Conservation (phyloP, 306 rosid species). For the Geum urbanum region DNA sequence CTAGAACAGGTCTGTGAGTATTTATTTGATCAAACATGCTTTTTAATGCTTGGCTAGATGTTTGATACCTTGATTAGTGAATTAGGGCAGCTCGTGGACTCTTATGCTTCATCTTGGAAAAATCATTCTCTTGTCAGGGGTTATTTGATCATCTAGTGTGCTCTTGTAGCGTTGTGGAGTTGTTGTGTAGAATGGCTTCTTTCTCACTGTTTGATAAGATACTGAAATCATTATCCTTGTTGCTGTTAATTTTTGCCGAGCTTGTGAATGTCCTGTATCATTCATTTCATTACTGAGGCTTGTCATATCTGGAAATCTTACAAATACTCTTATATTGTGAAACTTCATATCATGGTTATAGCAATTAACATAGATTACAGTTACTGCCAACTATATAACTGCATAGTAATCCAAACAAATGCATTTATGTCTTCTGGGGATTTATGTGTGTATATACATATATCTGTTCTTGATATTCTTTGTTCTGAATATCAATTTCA, state of each 20-base stretch:
- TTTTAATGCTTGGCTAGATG: background rate
- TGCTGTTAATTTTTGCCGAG: background rate
- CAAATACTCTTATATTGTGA: background rate
- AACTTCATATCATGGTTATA: background rate
- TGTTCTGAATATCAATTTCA: constrained; percentile 38
- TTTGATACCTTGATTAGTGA: background rate
- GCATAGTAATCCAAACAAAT: background rate
- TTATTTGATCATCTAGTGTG: background rate
- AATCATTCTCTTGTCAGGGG: background rate
- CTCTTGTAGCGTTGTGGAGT: constrained; percentile 1
- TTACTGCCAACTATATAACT: background rate
- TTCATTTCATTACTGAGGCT: background rate
- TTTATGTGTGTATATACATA: background rate
- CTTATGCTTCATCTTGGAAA: background rate
- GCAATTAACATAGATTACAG: background rate
- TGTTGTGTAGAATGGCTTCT: background rate
- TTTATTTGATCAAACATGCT: background rate
- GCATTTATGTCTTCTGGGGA: constrained; percentile 3
- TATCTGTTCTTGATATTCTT: background rate
- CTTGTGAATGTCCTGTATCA: background rate
- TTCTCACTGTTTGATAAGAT: background rate
- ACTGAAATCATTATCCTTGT: background rate
- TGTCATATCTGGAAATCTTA: background rate
- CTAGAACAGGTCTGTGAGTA: constrained; percentile 52
- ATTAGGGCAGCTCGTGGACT: background rate